phyloP scores from a whole-genome alignment of 192 early-diverging fungal species.

The Coemansia nantahalensis region DNA sequence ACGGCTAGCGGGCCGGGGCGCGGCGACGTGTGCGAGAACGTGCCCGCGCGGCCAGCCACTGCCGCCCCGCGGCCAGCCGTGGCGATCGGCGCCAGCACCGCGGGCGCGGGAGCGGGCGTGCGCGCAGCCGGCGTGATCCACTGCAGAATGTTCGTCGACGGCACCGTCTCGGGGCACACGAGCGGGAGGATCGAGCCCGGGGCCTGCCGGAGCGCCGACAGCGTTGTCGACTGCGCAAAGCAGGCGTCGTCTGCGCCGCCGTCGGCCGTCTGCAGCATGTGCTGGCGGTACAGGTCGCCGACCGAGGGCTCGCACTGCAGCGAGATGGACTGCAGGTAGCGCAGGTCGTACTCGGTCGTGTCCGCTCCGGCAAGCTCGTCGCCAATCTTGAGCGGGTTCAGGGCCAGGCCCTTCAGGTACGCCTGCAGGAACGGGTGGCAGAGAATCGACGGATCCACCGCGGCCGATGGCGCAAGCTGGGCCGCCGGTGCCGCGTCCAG shows the following conservation, averaged over 20 bases:
- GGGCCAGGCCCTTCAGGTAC: conserved; percentile 24
- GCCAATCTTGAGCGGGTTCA: conserved; percentile 47
- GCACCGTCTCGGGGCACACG: conserved; percentile 53
- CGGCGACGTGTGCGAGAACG: conserved; percentile 31
- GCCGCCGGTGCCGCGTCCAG: neutral
- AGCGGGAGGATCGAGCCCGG: conserved; percentile 53
- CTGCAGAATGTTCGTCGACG: conserved; percentile 50
- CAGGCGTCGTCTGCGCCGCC: conserved; percentile 15
- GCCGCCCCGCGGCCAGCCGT: conserved; percentile 9
- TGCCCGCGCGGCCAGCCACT: conserved; percentile 33
- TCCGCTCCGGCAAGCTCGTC: conserved; percentile 49
- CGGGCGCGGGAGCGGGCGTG: conserved; percentile 15
- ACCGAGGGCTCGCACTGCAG: conserved; percentile 52
- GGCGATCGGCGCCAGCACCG: neutral
- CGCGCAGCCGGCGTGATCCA: conserved; percentile 46
- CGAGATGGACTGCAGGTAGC: conserved; percentile 46
- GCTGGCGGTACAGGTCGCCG: conserved; percentile 47
- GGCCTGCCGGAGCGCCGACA: conserved; percentile 37
- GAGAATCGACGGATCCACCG: conserved; percentile 35
- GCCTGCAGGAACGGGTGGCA: conserved; percentile 35
- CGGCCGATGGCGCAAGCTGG: conserved; percentile 2
- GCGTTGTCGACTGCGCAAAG: conserved; percentile 11
- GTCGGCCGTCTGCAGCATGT: conserved; percentile 11
- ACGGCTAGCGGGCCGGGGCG: conserved; percentile 1
- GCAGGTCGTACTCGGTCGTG: conserved; percentile 44